Percentiles rank a stretch among this genome's conserved stretches.
Conservation (phyloP, 2,329 filamentous ascomycete species). For the Xenoacremonium recifei region DNA sequence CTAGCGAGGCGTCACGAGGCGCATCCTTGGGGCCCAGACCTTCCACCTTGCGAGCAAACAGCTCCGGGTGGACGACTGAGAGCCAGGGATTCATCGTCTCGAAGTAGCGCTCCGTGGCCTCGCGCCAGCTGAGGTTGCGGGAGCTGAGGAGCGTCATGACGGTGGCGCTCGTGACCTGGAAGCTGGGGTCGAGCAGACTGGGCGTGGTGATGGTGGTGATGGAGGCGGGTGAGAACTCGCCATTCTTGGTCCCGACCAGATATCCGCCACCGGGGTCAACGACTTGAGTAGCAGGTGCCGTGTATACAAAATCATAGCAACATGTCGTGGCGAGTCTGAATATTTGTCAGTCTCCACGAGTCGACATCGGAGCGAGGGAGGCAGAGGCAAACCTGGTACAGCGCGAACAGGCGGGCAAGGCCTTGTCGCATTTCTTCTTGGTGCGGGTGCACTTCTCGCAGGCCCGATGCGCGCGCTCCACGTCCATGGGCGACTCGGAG, state of each 20-base stretch:
- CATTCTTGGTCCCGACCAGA: constrained; percentile 21
- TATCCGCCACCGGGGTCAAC: constrained; percentile 31
- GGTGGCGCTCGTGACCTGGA: constrained; percentile 35
- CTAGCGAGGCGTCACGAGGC: constrained; percentile 28
- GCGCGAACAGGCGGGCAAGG: constrained; percentile 33
- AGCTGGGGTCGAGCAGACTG: constrained; percentile 29
- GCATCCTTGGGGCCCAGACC: constrained; percentile 11
- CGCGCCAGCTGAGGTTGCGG: constrained; percentile 35
- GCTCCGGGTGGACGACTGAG: constrained; percentile 37
- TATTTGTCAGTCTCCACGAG: neutral
- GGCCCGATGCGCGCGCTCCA: constrained; percentile 33
- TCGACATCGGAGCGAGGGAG: neutral
- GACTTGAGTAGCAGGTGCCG: constrained; percentile 32
- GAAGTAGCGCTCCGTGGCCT: constrained; percentile 38
- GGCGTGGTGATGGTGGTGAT: neutral
- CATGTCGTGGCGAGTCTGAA: constrained; percentile 30
- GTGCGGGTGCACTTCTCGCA: constrained; percentile 38
- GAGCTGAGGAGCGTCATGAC: constrained; percentile 38
- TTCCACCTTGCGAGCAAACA: constrained; percentile 33
- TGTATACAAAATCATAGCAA: constrained; percentile 37
- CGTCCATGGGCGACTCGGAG: constrained; percentile 30
- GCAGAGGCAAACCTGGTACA: constrained; percentile 29
- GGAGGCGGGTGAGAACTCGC: constrained; percentile 8
- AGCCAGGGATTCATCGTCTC: constrained; percentile 41
- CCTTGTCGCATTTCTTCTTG: constrained; percentile 40